Percentiles rank a stretch among this genome's conserved stretches.
These are phyloP conservation scores for Catharanthus roseus DNA, from an alignment of 257 asterid genomes.

Conservation along the genomic window DNA sequence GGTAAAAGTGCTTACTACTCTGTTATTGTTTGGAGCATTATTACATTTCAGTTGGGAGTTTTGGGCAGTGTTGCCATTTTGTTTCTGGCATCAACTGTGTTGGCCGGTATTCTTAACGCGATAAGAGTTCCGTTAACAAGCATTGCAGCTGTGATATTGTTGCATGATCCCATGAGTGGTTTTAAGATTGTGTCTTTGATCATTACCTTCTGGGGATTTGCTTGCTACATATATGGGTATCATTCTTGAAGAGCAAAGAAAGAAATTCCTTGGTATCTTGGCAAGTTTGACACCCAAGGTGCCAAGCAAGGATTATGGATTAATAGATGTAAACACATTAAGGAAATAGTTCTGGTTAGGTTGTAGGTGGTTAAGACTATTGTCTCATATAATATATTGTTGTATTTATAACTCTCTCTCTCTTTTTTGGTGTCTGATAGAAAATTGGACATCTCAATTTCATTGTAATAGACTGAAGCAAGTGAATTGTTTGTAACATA, in stretches of 20 bases:
- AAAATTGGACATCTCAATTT: too few relatives aligned
- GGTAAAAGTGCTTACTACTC: conserved; percentile 48
- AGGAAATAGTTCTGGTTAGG: too few relatives aligned
- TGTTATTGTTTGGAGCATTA: conserved; percentile 70
- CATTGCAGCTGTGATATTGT: conserved; percentile 63
- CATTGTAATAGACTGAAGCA: too few relatives aligned
- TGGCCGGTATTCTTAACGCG: conserved; percentile 88
- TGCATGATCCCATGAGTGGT: conserved; percentile 88
- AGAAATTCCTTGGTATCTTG: conserved; percentile 10
- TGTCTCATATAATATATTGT: too few relatives aligned
- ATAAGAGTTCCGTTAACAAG: conserved; percentile 81
- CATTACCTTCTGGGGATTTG: conserved; percentile 90
- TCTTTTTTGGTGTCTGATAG: too few relatives aligned
- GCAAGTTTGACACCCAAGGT: not conserved
- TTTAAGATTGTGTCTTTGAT: conserved; percentile 75
- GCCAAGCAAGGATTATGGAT: not conserved
- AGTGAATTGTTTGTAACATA: too few relatives aligned
- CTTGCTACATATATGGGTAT: conserved; percentile 66
- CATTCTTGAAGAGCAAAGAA: conserved; percentile 32
- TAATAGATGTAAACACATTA: too few relatives aligned
- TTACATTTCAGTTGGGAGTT: conserved; percentile 77
- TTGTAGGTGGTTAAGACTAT: too few relatives aligned
- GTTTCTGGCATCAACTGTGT: conserved; percentile 74
- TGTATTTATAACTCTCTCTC: too few relatives aligned
- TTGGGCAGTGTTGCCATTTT: conserved; percentile 72